Base-by-base conservation (phyloP, 768 basidiomycete genomes). In the Russula virescens region DNA sequence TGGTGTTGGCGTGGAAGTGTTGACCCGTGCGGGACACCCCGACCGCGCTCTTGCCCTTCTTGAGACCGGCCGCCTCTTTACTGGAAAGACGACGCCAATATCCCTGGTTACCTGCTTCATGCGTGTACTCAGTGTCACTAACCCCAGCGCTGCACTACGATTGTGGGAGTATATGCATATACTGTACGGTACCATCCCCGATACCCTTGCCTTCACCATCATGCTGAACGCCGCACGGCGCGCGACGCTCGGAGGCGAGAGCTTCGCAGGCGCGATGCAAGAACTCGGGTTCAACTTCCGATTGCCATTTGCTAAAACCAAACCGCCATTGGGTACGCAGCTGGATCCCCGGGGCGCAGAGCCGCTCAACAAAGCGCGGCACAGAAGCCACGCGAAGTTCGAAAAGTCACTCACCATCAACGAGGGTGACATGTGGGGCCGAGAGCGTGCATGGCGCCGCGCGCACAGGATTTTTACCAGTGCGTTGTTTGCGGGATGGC, bases 121-220 rank as follows among this genome's bases (percentile, higher is more conserved):
- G 71, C 70, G 72, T 13, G 66, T 80, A 0, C 76, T 91, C 46
- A 76, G 77, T 26, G 77, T 77, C 23, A 76, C 78, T 21, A 74
- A 77, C 34, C 81, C 87, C 0, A 87, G 89, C 66, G 74, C 80
- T 8, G 79, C 86, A 4, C 86, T 89, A 70, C 74, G 74, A 47
- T 68, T 91, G 1, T 93, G 88, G 87, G 83, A 86, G n/a, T 73
- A 83, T 26, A 81, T 90, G 73, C 75, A 75, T 4, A 68, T 72
- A 0, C 71, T 91, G 3, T 94, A 88, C 70, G 78, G 76, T 5
- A 75, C 86, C 0, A 71, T 75, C 3, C 86, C 86, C 0, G 81
- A 87, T 50, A 71, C 77, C 19, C 71, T 73, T 54, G 82, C 87
- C 34, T 79, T 93, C 56, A 76, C 78, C 48, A 75, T 86, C 57